A percentile compares a stretch with the other conserved stretches of the same genome.
Evolutionary conservation across 2,329 filamentous ascomycete genomes (phyloP).

Genomic region (Ceratocystis lukuohia): DNA sequence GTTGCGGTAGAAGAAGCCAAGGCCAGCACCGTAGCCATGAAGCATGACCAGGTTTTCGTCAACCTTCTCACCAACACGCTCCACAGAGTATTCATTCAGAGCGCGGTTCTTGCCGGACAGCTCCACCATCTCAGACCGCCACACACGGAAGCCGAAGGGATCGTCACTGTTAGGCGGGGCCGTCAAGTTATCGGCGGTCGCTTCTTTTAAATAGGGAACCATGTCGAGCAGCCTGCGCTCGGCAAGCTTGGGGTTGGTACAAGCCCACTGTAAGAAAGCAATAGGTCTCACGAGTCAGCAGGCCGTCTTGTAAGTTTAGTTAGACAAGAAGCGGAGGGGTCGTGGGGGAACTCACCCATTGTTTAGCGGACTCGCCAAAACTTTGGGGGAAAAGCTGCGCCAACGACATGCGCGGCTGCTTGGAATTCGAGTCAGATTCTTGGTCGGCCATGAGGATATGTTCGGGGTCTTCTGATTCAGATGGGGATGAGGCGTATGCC

Average conservation of each 20-base stretch:
- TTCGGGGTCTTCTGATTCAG: conserved; percentile 23
- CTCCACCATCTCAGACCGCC: conserved; percentile 73
- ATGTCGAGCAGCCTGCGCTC: conserved; percentile 80
- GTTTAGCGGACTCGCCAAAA: conserved; percentile 79
- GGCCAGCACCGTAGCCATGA: conserved; percentile 88
- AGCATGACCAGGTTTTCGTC: conserved; percentile 89
- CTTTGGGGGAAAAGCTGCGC: conserved; percentile 62
- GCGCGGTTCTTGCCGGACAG: conserved; percentile 75
- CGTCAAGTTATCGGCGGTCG: conserved; percentile 39
- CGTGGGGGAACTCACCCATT: conserved; percentile 57
- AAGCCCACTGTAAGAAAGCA: conserved; percentile 55
- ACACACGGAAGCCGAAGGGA: conserved; percentile 71
- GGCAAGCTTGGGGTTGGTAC: conserved; percentile 65
- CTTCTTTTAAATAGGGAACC: conserved; percentile 68
- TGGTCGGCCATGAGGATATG: conserved; percentile 21
- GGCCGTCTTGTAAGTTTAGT: neutral
- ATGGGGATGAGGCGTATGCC: conserved; percentile 14
- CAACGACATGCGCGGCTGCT: conserved; percentile 24
- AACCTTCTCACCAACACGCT: conserved; percentile 62
- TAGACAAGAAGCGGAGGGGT: neutral
- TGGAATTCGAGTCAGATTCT: conserved; percentile 22
- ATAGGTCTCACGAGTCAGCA: conserved; percentile 15
- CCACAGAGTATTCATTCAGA: conserved; percentile 85
- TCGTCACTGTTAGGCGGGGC: conserved; percentile 41
- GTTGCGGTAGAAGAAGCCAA: conserved; percentile 98